A percentile compares a stretch with the other conserved stretches of the same genome.
Conservation (phyloP, 2,329 filamentous ascomycete genomes). For the Ceratocystis cacaofunesta region DNA sequence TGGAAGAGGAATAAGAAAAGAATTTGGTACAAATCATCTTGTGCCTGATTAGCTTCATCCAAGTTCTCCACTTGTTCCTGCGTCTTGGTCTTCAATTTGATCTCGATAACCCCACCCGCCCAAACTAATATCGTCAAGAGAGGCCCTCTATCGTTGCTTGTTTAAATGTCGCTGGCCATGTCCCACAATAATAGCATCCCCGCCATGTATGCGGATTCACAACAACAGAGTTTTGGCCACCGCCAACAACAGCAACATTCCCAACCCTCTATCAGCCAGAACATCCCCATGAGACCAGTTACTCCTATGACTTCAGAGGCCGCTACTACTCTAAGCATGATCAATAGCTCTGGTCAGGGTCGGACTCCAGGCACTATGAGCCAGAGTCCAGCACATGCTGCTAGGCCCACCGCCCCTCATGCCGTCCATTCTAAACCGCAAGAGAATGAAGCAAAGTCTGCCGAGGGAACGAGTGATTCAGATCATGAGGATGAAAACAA, state of each 20-base stretch:
- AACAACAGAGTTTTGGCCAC: constrained; percentile 9
- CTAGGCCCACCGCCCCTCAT: neutral
- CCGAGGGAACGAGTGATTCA: constrained; percentile 9
- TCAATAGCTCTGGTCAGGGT: neutral
- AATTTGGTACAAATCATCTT: neutral
- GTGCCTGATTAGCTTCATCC: constrained; percentile 1
- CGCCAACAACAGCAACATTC: constrained; percentile 18
- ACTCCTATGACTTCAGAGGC: constrained; percentile 13
- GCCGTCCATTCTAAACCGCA: neutral
- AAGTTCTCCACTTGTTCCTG: constrained; percentile 4
- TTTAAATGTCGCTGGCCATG: constrained; percentile 21
- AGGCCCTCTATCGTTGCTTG: constrained; percentile 17
- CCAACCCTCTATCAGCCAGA: neutral
- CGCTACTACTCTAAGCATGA: constrained; percentile 8
- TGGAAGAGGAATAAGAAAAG: constrained; percentile 19
- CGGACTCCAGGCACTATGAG: neutral
- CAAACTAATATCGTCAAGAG: constrained; percentile 1
- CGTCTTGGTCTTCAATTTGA: constrained; percentile 4
- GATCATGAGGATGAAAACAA: constrained; percentile 32
- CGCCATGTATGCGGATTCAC: constrained; percentile 2
- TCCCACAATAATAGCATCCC: constrained; percentile 12
- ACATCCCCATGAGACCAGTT: constrained; percentile 7
- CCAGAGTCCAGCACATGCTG: neutral
- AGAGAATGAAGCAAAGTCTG: constrained; percentile 4
- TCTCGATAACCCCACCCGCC: constrained; percentile 3